Evolutionary conservation across 768 basidiomycete species (phyloP).

Genomic region (Rhodotorula kratochvilovae): DNA sequence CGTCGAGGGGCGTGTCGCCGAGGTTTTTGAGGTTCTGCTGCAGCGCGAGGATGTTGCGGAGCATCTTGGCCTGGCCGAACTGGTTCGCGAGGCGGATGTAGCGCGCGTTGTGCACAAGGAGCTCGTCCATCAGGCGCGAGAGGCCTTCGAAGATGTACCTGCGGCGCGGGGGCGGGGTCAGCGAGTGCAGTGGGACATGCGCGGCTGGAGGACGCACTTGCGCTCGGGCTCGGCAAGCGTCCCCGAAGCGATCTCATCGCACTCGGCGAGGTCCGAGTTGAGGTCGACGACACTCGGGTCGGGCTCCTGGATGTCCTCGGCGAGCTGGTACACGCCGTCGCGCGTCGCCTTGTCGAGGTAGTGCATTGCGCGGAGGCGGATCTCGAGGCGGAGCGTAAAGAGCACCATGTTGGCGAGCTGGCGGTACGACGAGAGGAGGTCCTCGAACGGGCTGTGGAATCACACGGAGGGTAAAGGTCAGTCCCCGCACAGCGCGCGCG

Average conservation of each 20-base stretch:
- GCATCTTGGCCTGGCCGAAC: constrained; percentile 77
- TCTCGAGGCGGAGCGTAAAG: constrained; percentile 78
- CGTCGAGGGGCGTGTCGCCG: constrained; percentile 57
- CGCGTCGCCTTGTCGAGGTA: constrained; percentile 74
- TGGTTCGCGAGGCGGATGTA: constrained; percentile 64
- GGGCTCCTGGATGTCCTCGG: constrained; percentile 80
- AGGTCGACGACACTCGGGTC: constrained; percentile 83
- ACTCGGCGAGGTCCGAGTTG: constrained; percentile 70
- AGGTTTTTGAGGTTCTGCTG: constrained; percentile 82
- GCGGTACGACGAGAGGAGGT: constrained; percentile 80
- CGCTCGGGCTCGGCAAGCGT: constrained; percentile 64
- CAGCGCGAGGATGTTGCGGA: constrained; percentile 80
- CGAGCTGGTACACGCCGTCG: constrained; percentile 74
- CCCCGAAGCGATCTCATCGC: constrained; percentile 64
- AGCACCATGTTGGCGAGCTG: constrained; percentile 82
- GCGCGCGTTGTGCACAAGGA: constrained; percentile 70
- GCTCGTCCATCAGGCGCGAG: constrained; percentile 74
- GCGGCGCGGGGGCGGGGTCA: background rate
- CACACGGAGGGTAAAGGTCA: background rate
- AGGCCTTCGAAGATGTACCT: constrained; percentile 87
- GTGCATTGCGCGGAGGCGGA: constrained; percentile 76
- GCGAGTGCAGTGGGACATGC: too few species aligned
- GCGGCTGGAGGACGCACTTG: constrained; percentile 54
- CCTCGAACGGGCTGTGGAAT: constrained; percentile 72
- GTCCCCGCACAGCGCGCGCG: too few species aligned